phyloP scores from a whole-genome alignment of 257 asterid species.

The Solanum gracilifrons region DNA sequence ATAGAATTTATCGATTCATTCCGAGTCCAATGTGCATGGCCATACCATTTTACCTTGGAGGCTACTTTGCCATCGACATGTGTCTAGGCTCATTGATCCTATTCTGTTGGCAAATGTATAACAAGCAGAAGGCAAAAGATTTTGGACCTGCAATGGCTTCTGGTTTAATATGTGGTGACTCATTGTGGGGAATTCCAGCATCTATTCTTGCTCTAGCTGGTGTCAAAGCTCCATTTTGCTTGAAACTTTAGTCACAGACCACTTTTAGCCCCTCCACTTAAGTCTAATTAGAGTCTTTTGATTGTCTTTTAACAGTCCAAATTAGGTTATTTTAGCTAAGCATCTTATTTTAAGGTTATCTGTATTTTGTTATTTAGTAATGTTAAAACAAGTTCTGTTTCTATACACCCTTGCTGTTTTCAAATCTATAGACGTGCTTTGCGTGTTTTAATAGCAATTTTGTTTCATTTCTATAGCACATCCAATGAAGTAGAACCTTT shows the following conservation, averaged over 20 bases:
- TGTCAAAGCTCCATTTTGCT: conserved; percentile 50
- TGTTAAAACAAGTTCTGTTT: background rate
- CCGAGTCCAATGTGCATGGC: conserved; percentile 91
- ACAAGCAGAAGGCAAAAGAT: conserved; percentile 23
- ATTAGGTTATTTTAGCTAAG: background rate
- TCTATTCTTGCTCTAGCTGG: conserved; percentile 47
- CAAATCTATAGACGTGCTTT: background rate
- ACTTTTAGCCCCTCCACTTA: too few relatives aligned
- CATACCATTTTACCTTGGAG: conserved; percentile 60
- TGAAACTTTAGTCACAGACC: conserved; percentile 11
- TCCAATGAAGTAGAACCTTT: too few relatives aligned
- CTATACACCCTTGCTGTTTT: background rate
- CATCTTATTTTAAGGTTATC: background rate
- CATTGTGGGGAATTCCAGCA: conserved; percentile 66
- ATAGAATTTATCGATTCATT: conserved; percentile 29
- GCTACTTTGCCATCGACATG: conserved; percentile 66
- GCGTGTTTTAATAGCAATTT: background rate
- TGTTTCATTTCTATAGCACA: background rate
- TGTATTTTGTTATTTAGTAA: background rate
- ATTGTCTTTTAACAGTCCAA: background rate
- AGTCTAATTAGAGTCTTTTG: background rate
- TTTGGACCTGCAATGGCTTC: conserved; percentile 58
- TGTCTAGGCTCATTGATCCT: conserved; percentile 66
- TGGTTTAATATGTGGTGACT: conserved; percentile 70
- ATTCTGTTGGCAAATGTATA: conserved; percentile 21